phyloP scores from a whole-genome alignment of 2,329 filamentous ascomycete species.

The Cryphonectria nitschkei region DNA sequence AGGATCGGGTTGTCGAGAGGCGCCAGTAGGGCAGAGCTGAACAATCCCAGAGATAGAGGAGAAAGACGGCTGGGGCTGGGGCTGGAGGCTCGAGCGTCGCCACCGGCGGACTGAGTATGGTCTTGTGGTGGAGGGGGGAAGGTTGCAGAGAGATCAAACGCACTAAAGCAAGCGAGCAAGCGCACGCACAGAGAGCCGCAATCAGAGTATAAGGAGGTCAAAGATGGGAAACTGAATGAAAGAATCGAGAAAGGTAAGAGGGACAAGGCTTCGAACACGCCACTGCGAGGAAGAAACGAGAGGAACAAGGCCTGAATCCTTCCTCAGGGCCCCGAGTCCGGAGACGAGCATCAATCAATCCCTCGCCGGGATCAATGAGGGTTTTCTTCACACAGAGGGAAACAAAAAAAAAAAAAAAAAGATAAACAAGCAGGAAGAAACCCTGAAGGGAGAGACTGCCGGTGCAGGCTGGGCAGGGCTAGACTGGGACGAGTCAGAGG shows the following conservation, averaged over 20 bases:
- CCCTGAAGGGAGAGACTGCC: background rate
- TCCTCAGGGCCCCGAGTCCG: background rate
- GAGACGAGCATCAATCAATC: background rate
- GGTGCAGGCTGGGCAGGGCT: background rate
- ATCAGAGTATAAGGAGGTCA: background rate
- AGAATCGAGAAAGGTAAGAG: background rate
- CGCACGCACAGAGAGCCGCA: background rate
- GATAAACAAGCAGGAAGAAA: background rate
- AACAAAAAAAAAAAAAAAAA: background rate
- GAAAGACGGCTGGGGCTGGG: background rate
- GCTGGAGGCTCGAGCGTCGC: conserved; percentile 2
- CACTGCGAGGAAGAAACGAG: background rate
- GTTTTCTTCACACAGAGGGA: background rate
- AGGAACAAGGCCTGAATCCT: background rate
- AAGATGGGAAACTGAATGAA: background rate
- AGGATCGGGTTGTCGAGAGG: background rate
- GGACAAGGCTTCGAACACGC: background rate
- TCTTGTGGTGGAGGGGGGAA: background rate
- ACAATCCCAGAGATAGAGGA: background rate
- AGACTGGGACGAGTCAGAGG: background rate
- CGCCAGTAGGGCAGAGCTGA: background rate
- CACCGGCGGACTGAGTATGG: background rate
- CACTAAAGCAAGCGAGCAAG: background rate
- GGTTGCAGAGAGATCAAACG: background rate
- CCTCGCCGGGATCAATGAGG: background rate